Base-by-base conservation (phyloP, 108 stramenopile species). In the Pseudonitzschia multiseries region DNA sequence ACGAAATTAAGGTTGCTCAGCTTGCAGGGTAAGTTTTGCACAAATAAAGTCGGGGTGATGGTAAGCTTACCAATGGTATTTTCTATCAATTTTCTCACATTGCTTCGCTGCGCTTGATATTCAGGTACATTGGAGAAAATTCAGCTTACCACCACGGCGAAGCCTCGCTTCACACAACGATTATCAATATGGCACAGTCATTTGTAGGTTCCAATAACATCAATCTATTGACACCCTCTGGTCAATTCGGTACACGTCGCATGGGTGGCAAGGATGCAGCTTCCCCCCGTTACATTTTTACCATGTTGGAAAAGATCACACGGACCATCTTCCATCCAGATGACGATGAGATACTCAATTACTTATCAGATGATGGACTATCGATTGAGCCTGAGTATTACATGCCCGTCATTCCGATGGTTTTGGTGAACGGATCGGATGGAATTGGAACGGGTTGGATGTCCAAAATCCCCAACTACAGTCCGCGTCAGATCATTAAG, bases 141-240 rank as follows among this genome's bases (percentile, higher is more conserved):
- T 93, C 97, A 42, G 98, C 98, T 15, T 99, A 99, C 80, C 99
- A 99, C 78, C 99, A 99, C 78, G 99, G 99, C 26, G 99, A 99
- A 76, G 90, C 84, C 27, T 97, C 96, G 4, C 85, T 99, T 6
- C 86, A 89, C 40, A 89, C 92, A 46, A 96, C 99, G 46, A 98
- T 99, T 74, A 84, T 98, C 69, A 86, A 87, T 31, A 98, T 99
- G 98, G 99, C 99, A 17, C 99, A 99, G 73, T 79, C 86, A 42
- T 99, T 89, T 70, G 86, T 90, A 21, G 99, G 98, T 26, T 92
- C 95, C 59, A 99, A 99, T 86, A 99, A 99, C 78, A 81, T 99
- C 68, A 97, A 98, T 73, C 95, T 98, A 20, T 83, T 99, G 17
- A 84, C 79, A 29, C 99, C 99, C 14, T 84, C 85, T 59, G 99